These are phyloP conservation scores for Straminergon stramineum DNA, from an alignment of 225 moss, liverwort and hornwort species.

Conservation along the genomic window DNA sequence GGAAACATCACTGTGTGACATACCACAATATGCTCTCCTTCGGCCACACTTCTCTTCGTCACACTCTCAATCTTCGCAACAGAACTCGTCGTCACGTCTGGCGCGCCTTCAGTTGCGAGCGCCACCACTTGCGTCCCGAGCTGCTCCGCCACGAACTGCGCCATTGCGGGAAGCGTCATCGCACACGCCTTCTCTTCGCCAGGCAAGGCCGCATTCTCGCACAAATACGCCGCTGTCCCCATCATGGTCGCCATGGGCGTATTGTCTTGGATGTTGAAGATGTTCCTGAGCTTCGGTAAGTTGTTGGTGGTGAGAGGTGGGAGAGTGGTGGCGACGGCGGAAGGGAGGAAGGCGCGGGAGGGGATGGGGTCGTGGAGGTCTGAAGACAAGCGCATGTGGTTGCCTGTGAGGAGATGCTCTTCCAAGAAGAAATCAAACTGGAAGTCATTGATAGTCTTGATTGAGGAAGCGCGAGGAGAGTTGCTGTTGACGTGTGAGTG, in stretches of 20 bases:
- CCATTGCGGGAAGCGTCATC: slow-evolving; percentile 18
- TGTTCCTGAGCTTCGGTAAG: slow-evolving; percentile 24
- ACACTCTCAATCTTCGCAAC: slow-evolving; percentile 1
- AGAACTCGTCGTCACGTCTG: not conserved
- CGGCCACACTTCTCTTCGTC: slow-evolving; percentile 13
- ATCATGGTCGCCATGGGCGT: slow-evolving; percentile 31
- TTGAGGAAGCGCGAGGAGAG: not conserved
- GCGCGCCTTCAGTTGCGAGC: slow-evolving; percentile 17
- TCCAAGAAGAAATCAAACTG: slow-evolving; percentile 53
- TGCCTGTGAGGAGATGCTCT: not conserved
- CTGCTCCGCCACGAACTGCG: slow-evolving; percentile 31
- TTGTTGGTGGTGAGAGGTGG: slow-evolving; percentile 12
- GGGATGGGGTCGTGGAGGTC: slow-evolving; percentile 37
- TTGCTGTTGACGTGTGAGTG: not conserved
- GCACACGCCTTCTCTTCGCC: slow-evolving; percentile 33
- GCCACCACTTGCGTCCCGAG: slow-evolving; percentile 27
- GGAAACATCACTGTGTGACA: slow-evolving; percentile 47
- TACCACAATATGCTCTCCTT: slow-evolving; percentile 38
- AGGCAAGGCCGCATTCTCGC: slow-evolving; percentile 30
- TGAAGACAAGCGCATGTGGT: slow-evolving; percentile 7
- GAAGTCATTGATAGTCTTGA: slow-evolving; percentile 45
- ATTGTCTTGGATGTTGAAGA: slow-evolving; percentile 15
- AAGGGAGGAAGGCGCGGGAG: slow-evolving; percentile 22
- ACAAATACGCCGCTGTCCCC: slow-evolving; percentile 33
- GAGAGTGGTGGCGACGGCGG: slow-evolving; percentile 9